Base-by-base conservation (phyloP, 768 basidiomycete species). In the Mycena rebaudengoi region DNA sequence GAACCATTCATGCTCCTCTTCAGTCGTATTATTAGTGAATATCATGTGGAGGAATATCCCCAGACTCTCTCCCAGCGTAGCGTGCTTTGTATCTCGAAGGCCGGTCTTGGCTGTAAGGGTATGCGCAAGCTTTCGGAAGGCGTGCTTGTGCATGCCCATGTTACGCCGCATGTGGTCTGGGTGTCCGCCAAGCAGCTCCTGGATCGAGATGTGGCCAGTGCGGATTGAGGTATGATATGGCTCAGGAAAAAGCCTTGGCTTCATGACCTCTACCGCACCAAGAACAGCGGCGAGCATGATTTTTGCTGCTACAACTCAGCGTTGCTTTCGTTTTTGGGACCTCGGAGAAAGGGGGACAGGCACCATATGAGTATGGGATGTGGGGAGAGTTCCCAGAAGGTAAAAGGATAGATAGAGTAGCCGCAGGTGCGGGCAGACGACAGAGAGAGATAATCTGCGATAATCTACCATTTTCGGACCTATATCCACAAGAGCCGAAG, bases 151-250 rank as follows among this genome's bases (percentile, higher is more conserved):
- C 41, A 71, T 45, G 3, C 70, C 69, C 23, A 71, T 51, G 25
- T 62, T 55, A 7, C 68, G 45, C 14, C 26, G 21, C 26, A 71
- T 67, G 20, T 48, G 26, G 5, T 64, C 40, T 0, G 44, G 52
- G 39, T 71, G 69, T 2, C 70, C 66, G 23, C 48, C 21, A 8
- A 70, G 51, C 0, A 71, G 63, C 32, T 70, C 63, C 4, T 32
- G 29, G 11, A 71, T 28, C 70, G 66, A 71, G 14, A 23, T 52
- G 39, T 63, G 40, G 57, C 70, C 66, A 16, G 60, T 65, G 4
- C 70, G 61, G 4, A 39, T n/a, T 4, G 66, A 71, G 13, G 60
- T 64, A 18, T 71, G 62, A 35, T 71, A 64, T 12, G 63, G 39
- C 16, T 46, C 25, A 14, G 45, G 45, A 28, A 46, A 46, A 16